A percentile compares a stretch with the other conserved stretches of the same genome.
Conservation (phyloP, 805 yeast species). For the Yarrowia porcina region DNA sequence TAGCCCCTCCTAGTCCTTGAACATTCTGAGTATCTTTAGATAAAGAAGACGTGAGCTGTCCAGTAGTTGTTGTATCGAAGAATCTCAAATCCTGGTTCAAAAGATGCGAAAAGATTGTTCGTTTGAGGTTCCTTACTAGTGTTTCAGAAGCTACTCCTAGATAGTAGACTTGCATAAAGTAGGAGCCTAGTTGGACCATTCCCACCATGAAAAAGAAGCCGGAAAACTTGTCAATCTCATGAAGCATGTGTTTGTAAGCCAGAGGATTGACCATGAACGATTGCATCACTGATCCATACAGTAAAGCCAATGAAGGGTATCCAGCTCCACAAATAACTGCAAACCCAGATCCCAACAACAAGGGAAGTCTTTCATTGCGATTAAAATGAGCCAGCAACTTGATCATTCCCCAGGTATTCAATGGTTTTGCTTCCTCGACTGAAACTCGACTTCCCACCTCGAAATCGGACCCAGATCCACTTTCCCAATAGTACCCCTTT, state of each 20-base stretch:
- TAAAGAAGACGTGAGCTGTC: slow-evolving; percentile 40
- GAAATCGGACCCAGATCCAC: neutral
- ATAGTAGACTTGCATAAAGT: slow-evolving; percentile 31
- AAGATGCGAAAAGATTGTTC: slow-evolving; percentile 37
- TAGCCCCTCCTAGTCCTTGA: slow-evolving; percentile 43
- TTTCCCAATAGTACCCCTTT: neutral
- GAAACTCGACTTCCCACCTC: neutral
- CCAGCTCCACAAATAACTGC: slow-evolving; percentile 40
- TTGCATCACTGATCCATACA: slow-evolving; percentile 40
- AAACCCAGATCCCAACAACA: slow-evolving; percentile 33
- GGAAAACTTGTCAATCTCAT: slow-evolving; percentile 36
- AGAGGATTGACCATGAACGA: slow-evolving; percentile 38
- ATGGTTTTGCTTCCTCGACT: neutral
- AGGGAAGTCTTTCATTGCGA: slow-evolving; percentile 31
- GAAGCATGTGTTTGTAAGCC: slow-evolving; percentile 38
- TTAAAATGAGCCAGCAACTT: slow-evolving; percentile 33
- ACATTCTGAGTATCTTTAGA: slow-evolving; percentile 43
- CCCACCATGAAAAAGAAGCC: slow-evolving; percentile 42
- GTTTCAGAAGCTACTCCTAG: slow-evolving; percentile 36
- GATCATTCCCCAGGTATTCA: slow-evolving; percentile 25
- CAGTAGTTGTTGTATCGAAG: slow-evolving; percentile 42
- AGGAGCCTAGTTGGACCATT: slow-evolving; percentile 33
- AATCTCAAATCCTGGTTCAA: slow-evolving; percentile 40
- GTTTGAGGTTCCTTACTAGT: slow-evolving; percentile 39
- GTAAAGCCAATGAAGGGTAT: slow-evolving; percentile 40